phyloP scores from a whole-genome alignment of 345 rosid species.

The Hirschfeldia incana region DNA sequence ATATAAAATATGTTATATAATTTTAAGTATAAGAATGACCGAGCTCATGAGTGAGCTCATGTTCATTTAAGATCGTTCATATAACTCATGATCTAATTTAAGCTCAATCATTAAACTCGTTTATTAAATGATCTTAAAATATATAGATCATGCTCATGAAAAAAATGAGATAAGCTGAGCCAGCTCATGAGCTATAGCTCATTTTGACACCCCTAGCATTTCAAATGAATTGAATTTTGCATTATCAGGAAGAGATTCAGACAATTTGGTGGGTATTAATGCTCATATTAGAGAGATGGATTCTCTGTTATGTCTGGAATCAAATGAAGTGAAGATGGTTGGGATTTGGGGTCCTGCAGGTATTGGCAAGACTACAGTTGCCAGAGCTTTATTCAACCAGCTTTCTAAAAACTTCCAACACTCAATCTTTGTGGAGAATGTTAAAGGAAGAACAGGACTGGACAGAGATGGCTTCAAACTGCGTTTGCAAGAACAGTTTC shows the following conservation, averaged over 20 bases:
- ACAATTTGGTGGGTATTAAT: background rate
- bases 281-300: background rate
- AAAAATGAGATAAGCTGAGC: no score
- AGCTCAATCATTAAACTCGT: no score
- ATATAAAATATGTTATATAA: no score
- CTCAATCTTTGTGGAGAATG: background rate
- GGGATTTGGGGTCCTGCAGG: background rate
- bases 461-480: background rate
- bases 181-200: no score
- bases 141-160: no score
- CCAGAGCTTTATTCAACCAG: background rate
- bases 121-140: no score
- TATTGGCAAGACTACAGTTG: background rate
- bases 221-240: background rate
- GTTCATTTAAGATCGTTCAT: no score
- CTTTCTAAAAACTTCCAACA: background rate
- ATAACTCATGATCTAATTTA: no score
- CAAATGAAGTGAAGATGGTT: background rate
- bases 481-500: slow-evolving; percentile 21
- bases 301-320: background rate
- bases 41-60: no score
- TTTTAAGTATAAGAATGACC: no score
- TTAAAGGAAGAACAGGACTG: background rate
- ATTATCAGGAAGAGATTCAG: background rate
- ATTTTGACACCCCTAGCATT: no score